Base-by-base conservation (phyloP, 1,284 basidiomycete species). In the Uromyces viciae-fabae region DNA sequence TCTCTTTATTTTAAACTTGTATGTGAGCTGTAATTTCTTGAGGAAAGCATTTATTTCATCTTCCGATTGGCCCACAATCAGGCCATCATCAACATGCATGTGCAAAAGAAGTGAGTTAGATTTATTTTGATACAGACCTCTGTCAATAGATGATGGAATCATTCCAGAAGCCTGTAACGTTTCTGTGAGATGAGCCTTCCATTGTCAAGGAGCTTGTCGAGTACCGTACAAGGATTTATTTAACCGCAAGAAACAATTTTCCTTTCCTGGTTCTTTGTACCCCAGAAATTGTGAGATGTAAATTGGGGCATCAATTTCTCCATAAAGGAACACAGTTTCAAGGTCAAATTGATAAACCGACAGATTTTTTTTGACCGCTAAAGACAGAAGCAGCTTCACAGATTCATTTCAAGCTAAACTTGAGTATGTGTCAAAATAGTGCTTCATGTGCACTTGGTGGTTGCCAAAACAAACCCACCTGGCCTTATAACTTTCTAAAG, bases 151-250 rank as follows among this genome's bases (percentile, higher is more conserved):
- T 49, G 46, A 49, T 11, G 46, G 11, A 49, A 22, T 49, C 11
- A 49, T 22, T 11, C 46, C 46, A 49, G 22, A 11, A 22, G 46
- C 11, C 22, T 49, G 11, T 11, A 49, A 22, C 22, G 46, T 49
- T 49, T 7, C 46, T 3, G 54, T 56, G 2, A 58, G 25, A 56
- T 62, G 19, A 8, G 58, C 28, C 38, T 75, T 75, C 73, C 73
- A 75, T 25, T 38, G n/a, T 31, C 56, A 25, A 7, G 73, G 73
- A 1, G 33, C 73, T 22, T 75, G 33, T 22, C 43, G 17, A 36
- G 42, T 75, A 15, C 73, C 73, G 31, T 75, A 75, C 14, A 75
- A 56, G 4, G 73, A 75, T 54, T 60, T 75, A 38, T 75, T 60
- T n/a, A 75, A 49, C 22, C 25, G 11, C 56, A 36, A 75, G 3